A percentile compares a stretch with the other conserved stretches of the same genome.
These are phyloP conservation scores for Ceratobasidium sp. DNA, from an alignment of 1,284 basidiomycete genomes.

Conservation along the genomic window DNA sequence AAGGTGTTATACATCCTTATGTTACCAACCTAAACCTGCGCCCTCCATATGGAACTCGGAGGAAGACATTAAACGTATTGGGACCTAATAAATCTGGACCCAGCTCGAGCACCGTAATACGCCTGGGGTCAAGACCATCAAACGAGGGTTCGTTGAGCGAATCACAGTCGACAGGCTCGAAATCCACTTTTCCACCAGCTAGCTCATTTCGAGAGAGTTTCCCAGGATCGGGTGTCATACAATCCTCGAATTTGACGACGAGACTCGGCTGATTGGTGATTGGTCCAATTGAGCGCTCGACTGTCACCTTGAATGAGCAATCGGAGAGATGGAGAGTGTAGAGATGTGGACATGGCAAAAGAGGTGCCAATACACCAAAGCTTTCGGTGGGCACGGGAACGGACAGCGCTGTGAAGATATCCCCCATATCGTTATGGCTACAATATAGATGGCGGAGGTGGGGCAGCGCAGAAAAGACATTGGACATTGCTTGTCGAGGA, in stretches of 20 bases:
- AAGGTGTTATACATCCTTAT: too few species aligned
- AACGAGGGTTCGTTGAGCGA: too few species aligned
- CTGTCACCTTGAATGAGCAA: not conserved
- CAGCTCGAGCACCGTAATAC: too few species aligned
- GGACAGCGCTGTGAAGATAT: not conserved
- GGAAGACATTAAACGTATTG: too few species aligned
- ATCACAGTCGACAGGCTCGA: too few species aligned
- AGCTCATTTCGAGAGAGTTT: too few species aligned
- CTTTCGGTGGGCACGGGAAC: not conserved
- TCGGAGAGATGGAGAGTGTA: not conserved
- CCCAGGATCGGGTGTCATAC: not conserved
- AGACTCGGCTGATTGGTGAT: not conserved
- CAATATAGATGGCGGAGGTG: not conserved
- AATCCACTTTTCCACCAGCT: too few species aligned
- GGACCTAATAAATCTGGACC: too few species aligned
- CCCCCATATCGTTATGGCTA: not conserved
- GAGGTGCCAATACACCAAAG: not conserved
- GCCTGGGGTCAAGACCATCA: too few species aligned
- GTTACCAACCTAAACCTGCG: too few species aligned
- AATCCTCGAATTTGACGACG: not conserved
- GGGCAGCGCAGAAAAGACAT: not conserved
- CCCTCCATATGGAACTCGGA: too few species aligned
- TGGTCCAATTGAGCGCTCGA: not conserved
- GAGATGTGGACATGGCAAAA: not conserved
- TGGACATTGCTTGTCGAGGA: not conserved